Base-by-base conservation (phyloP, 169 alveolate species). In the Plasmodium falciparum region DNA sequence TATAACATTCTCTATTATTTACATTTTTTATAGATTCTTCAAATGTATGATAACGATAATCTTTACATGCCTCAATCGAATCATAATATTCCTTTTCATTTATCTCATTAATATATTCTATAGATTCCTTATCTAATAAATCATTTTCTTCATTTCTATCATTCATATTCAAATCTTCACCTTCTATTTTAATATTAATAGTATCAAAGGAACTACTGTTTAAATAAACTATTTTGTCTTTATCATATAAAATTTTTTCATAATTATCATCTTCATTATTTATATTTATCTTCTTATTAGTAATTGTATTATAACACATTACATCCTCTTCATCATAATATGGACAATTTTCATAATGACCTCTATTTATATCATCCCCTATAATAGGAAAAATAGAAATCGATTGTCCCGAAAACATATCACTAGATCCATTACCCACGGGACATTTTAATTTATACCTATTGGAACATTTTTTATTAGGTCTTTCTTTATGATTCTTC, bases 171-270 rank as follows among this genome's bases (percentile, higher is more conserved):
- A 39, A 39, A 5, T 39, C 47, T 39, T 39, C 9, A 12, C 56
- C n/a, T 33, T 8, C n/a, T 67, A n/a, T 13, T 33, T 67, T 67
- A 17, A 67, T n/a, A 20, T 39, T 67, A 13, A 13, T 67, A 5
- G 52, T 12, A 33, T 67, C 74, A 39, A 67, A 67, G 13, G 20
- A 13, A 9, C 59, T 39, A 67, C 74, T 67, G 45, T 29, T 67
- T 67, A 67, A 33, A 13, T 26, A 4, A 33, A 67, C 29, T 67
- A 26, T 63, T 8, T 24, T 17, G 26, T 26, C 29, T 39, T 39
- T 39, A 39, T 39, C 47, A 39, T 39, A 39, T 39, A 39, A 39
- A 39, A 39, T 39, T 39, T 39, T 63, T 63, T 20, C n/a, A 22
- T 13, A 13, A 24, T 33, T 67, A 39, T 39, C 26, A 29, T 29